A percentile compares a stretch with the other conserved stretches of the same genome.
These are phyloP conservation scores for Tetrapisispora taiwanensis DNA, from an alignment of 805 yeast species.

Conservation along the genomic window DNA sequence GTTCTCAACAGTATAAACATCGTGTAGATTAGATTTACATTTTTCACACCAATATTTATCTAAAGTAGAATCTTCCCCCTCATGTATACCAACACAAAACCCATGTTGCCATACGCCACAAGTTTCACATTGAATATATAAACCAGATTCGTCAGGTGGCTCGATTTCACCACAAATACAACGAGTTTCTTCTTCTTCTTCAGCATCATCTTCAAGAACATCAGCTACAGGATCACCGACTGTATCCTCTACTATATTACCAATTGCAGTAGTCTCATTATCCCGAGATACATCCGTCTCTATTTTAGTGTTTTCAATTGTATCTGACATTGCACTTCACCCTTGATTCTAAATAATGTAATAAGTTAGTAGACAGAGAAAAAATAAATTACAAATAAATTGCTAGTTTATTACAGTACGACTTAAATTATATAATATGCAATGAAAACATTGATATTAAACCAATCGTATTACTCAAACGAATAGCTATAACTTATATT, in stretches of 20 bases:
- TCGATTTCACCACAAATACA: constrained; percentile 37
- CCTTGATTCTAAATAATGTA: no score
- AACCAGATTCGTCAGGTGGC: constrained; percentile 44
- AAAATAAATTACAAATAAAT: no score
- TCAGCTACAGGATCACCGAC: background rate
- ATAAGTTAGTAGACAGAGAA: no score
- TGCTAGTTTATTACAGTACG: no score
- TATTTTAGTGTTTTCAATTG: no score
- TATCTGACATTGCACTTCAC: no score
- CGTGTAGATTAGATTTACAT: constrained; percentile 79
- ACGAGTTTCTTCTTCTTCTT: constrained; percentile 36
- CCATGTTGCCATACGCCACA: constrained; percentile 99
- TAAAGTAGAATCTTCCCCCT: constrained; percentile 49
- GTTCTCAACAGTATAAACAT: constrained; percentile 18
- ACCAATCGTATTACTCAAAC: no score
- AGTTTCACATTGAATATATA: constrained; percentile 75
- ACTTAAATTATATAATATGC: no score
- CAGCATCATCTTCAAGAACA: constrained; percentile 30
- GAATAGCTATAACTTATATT: no score
- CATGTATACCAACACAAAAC: constrained; percentile 77
- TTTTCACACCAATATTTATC: constrained; percentile 92
- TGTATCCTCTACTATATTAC: background rate
- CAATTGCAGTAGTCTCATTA: no score
- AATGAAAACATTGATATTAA: no score
- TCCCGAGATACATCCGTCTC: no score